These are phyloP conservation scores for Paratinospora sagittata DNA, from an alignment of 164 flowering plant genomes.

Conservation along the genomic window DNA sequence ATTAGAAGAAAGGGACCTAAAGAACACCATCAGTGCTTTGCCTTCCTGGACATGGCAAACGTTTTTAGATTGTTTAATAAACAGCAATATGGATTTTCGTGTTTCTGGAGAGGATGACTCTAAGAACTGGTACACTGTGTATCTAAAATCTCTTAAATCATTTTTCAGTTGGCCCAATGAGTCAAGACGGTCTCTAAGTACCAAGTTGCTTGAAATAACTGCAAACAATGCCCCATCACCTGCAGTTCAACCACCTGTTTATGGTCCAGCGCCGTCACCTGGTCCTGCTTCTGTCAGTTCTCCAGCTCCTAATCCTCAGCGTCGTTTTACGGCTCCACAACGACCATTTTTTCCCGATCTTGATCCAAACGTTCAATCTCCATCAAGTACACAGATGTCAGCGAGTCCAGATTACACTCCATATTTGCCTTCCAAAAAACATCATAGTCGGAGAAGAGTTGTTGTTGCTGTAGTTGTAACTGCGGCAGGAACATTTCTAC, in stretches of 20 bases:
- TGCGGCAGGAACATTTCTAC: constrained; percentile 54
- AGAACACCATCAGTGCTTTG: constrained; percentile 26
- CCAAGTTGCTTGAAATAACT: constrained; percentile 17
- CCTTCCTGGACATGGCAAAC: constrained; percentile 41
- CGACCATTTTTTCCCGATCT: constrained; percentile 25
- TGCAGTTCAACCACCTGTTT: constrained; percentile 18
- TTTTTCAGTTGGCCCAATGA: constrained; percentile 25
- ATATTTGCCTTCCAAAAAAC: constrained; percentile 10
- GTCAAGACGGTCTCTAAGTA: constrained; percentile 30
- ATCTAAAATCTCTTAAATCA: constrained; percentile 32
- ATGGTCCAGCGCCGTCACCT: constrained; percentile 21
- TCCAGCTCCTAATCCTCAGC: constrained; percentile 17
- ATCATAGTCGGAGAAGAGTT: constrained; percentile 27
- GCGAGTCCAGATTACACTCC: constrained; percentile 25
- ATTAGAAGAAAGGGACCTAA: constrained; percentile 24
- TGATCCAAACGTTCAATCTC: constrained; percentile 20
- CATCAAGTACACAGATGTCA: constrained; percentile 18
- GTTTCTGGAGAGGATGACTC: constrained; percentile 41
- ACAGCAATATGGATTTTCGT: constrained; percentile 22
- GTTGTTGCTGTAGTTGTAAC: constrained; percentile 69
- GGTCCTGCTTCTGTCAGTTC: constrained; percentile 28
- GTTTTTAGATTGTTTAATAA: constrained; percentile 49
- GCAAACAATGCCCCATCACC: constrained; percentile 29
- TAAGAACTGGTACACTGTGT: constrained; percentile 30
- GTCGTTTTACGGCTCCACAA: constrained; percentile 17